Evolutionary conservation across 805 yeast genomes (phyloP).

Genomic region (baker's yeast (Saccharomyces cerevisiae)): DNA sequence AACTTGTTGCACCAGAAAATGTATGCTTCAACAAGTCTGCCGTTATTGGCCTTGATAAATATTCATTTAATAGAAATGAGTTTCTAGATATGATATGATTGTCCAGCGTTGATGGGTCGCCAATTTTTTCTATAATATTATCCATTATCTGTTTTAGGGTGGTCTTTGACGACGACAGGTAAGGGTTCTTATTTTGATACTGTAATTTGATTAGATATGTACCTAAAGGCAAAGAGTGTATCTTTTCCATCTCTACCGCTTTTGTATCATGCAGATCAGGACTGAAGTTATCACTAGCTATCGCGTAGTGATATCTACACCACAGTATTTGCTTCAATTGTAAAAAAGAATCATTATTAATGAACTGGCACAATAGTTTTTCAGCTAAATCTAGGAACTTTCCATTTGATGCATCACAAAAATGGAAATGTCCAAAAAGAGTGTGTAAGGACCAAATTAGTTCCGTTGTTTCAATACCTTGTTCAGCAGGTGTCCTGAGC

Average conservation of each 20-base stretch:
- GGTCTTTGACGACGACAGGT: constrained; percentile 45
- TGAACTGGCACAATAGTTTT: constrained; percentile 38
- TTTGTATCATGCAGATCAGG: constrained; percentile 60
- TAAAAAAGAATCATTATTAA: constrained; percentile 43
- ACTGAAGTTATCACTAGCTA: constrained; percentile 49
- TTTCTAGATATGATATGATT: constrained; percentile 41
- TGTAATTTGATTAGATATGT: constrained; percentile 32
- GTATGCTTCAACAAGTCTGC: constrained; percentile 40
- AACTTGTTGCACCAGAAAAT: constrained; percentile 41
- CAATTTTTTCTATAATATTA: constrained; percentile 58
- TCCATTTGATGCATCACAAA: constrained; percentile 62
- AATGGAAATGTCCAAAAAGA: constrained; percentile 57
- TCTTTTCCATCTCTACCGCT: constrained; percentile 32
- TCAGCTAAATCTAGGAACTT: constrained; percentile 55
- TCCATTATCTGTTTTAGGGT: constrained; percentile 72
- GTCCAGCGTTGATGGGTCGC: constrained; percentile 46
- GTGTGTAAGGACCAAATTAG: constrained; percentile 59
- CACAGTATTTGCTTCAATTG: constrained; percentile 70
- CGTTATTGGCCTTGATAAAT: constrained; percentile 40
- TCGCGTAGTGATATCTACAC: constrained; percentile 66
- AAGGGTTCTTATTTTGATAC: constrained; percentile 45
- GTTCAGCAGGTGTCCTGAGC: neutral
- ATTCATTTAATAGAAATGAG: constrained; percentile 37
- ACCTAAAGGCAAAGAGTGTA: constrained; percentile 26
- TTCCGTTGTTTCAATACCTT: constrained; percentile 6